These are phyloP conservation scores for Cladorrhinum sp. DNA, from an alignment of 2,329 filamentous ascomycete genomes.

Conservation along the genomic window DNA sequence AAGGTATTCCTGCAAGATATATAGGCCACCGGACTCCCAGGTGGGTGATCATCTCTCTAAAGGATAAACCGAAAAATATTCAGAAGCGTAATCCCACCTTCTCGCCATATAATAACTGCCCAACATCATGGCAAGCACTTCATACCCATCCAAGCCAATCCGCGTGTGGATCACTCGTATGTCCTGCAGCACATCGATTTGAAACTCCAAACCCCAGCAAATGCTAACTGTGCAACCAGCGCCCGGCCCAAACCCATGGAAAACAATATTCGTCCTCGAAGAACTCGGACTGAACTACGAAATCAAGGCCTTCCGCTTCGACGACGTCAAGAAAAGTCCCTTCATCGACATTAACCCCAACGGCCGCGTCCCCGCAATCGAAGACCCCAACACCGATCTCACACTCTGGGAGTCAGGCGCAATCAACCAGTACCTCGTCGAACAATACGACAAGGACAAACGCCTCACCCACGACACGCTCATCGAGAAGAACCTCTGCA, in stretches of 20 bases:
- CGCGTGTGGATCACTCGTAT: constrained; percentile 14
- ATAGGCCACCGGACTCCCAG: no score
- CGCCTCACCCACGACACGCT: constrained; percentile 22
- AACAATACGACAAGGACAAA: constrained; percentile 27
- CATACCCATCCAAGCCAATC: constrained; percentile 11
- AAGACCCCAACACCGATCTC: constrained; percentile 34
- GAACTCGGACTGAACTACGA: constrained; percentile 38
- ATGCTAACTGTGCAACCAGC: neutral
- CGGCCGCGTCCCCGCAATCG: constrained; percentile 34
- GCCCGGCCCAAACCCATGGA: constrained; percentile 13
- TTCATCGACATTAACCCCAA: constrained; percentile 35
- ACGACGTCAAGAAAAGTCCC: constrained; percentile 27
- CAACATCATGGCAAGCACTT: constrained; percentile 1
- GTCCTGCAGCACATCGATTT: neutral
- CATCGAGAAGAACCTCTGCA: constrained; percentile 19
- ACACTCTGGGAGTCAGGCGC: constrained; percentile 30
- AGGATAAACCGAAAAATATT: no score
- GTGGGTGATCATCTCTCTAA: no score
- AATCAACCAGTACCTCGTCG: constrained; percentile 28
- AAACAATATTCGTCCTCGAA: constrained; percentile 32
- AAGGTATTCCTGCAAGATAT: no score
- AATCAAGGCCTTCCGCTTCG: constrained; percentile 22
- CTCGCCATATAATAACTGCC: no score
- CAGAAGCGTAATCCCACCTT: no score
- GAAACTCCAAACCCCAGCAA: neutral